A percentile compares a stretch with the other conserved stretches of the same genome.
These are phyloP conservation scores for Venturia carpophila DNA, from an alignment of 2,329 filamentous ascomycete genomes.

Conservation along the genomic window DNA sequence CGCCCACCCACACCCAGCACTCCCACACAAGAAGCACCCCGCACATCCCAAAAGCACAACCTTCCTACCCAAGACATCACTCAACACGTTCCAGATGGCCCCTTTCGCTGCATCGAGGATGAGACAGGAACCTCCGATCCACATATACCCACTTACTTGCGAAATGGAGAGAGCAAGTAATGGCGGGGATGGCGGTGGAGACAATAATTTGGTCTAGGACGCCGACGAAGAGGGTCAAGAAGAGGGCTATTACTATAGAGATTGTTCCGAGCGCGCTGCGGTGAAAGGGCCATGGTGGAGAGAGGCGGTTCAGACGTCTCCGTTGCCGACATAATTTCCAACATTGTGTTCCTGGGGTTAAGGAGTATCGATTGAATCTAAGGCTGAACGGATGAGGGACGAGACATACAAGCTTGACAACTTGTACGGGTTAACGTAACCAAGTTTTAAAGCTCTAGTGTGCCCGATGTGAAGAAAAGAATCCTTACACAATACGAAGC, in stretches of 20 bases:
- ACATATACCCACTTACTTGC: conserved; percentile 41
- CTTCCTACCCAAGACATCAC: conserved; percentile 61
- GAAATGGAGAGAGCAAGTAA: conserved; percentile 46
- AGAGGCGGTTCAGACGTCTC: not conserved
- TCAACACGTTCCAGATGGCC: conserved; percentile 55
- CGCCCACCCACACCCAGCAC: too few species aligned
- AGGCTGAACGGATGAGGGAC: not conserved
- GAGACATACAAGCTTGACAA: too few species aligned
- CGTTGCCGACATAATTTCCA: not conserved
- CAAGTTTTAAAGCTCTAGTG: too few species aligned
- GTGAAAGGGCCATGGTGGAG: not conserved
- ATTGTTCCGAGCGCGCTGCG: not conserved
- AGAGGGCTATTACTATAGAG: conserved; percentile 7
- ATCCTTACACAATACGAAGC: not conserved
- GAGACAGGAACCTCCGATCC: conserved; percentile 47
- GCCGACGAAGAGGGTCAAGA: too few species aligned
- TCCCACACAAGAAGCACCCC: too few species aligned
- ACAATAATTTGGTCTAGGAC: too few species aligned
- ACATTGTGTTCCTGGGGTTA: not conserved
- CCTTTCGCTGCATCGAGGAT: conserved; percentile 43
- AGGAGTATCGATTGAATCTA: not conserved
- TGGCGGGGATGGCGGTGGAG: conserved; percentile 54
- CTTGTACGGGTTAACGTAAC: too few species aligned
- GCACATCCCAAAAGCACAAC: too few species aligned
- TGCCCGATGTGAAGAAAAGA: too few species aligned